Conservation (phyloP, 1,139 yeast genomes). For the Diutina pseudorugosa region DNA sequence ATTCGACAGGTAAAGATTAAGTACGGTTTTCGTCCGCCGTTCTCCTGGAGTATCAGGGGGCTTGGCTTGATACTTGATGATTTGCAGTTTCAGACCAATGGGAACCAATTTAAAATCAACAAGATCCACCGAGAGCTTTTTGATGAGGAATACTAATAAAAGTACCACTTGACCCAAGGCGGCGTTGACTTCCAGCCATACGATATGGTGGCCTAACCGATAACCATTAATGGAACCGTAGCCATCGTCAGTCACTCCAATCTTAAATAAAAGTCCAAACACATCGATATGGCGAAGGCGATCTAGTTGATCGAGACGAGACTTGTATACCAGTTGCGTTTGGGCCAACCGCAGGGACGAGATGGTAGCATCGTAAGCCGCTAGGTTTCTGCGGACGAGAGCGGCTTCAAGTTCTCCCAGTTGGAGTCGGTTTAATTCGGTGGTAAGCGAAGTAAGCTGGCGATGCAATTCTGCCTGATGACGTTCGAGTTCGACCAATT, state of each 20-base stretch:
- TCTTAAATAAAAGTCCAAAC: conserved; percentile 68
- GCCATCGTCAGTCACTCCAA: conserved; percentile 51
- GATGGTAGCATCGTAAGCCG: conserved; percentile 36
- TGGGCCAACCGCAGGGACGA: conserved; percentile 45
- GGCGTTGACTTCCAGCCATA: conserved; percentile 89
- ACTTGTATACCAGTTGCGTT: conserved; percentile 48
- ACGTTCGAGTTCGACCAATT: conserved; percentile 33
- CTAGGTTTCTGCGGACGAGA: conserved; percentile 35
- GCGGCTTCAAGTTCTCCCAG: conserved; percentile 30
- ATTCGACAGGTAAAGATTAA: conserved; percentile 49
- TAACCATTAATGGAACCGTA: conserved; percentile 85
- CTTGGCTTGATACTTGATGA: conserved; percentile 36
- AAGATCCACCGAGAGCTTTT: conserved; percentile 43
- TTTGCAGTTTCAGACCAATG: conserved; percentile 73
- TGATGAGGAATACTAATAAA: conserved; percentile 51
- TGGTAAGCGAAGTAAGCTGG: conserved; percentile 24
- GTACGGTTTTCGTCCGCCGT: conserved; percentile 10
- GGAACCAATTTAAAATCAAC: conserved; percentile 60
- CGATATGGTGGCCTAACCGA: conserved; percentile 60
- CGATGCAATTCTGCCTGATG: conserved; percentile 26
- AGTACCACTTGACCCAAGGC: conserved; percentile 81
- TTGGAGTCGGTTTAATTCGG: conserved; percentile 27
- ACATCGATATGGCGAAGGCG: conserved; percentile 65
- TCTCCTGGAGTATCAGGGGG: not conserved
- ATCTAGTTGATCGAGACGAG: conserved; percentile 53